Conservation (phyloP, 805 yeast species). For the Huiozyma naganishii region DNA sequence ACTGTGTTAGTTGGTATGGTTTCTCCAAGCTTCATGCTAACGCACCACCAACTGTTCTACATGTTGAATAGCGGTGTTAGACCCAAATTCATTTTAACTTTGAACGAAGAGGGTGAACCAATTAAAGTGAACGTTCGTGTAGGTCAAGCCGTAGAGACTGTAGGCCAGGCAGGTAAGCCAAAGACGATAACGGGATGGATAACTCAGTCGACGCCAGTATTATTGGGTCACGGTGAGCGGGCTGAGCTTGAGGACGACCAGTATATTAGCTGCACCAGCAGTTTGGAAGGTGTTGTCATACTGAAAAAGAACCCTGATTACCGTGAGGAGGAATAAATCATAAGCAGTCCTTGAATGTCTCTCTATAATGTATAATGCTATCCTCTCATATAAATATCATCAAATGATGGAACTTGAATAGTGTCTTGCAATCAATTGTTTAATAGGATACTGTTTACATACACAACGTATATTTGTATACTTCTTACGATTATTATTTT, state of each 20-base stretch:
- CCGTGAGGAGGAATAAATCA: slow-evolving; percentile 47
- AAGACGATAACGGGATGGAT: slow-evolving; percentile 99
- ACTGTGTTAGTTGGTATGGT: slow-evolving; percentile 76
- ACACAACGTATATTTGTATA: too few species aligned
- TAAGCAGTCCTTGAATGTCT: neutral
- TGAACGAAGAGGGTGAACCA: slow-evolving; percentile 84
- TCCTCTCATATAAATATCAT: too few species aligned
- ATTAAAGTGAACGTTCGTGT: slow-evolving; percentile 93
- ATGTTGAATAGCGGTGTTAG: slow-evolving; percentile 80
- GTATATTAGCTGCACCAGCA: slow-evolving; percentile 68
- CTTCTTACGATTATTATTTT: too few species aligned
- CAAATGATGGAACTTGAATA: too few species aligned
- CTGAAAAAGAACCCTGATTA: slow-evolving; percentile 83
- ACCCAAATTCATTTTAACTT: slow-evolving; percentile 87
- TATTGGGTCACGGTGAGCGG: slow-evolving; percentile 86
- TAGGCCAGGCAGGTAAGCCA: slow-evolving; percentile 98
- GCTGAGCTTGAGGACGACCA: slow-evolving; percentile 91
- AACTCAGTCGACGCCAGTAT: slow-evolving; percentile 94
- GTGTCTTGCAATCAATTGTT: too few species aligned
- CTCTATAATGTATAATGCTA: neutral
- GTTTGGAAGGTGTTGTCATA: slow-evolving; percentile 89
- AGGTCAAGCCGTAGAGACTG: slow-evolving; percentile 97
- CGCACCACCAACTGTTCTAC: slow-evolving; percentile 74
- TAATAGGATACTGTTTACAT: too few species aligned
- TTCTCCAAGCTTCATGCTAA: slow-evolving; percentile 77